A percentile compares a stretch with the other conserved stretches of the same genome.
These are phyloP conservation scores for Tolypocladium nubicola DNA, from an alignment of 2,329 filamentous ascomycete genomes.

Conservation along the genomic window DNA sequence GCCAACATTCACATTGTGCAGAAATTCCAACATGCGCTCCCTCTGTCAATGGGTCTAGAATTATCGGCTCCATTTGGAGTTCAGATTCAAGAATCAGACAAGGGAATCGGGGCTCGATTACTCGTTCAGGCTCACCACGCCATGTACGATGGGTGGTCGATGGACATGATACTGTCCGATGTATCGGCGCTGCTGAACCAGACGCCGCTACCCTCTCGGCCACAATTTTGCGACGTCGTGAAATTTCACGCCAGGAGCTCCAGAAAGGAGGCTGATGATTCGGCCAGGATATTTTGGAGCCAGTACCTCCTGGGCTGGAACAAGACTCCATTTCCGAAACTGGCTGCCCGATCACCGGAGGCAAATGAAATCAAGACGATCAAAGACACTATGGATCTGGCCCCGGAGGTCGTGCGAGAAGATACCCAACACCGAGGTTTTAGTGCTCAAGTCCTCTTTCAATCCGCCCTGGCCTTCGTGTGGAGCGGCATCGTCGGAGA, in stretches of 20 bases:
- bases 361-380: conserved; percentile 7
- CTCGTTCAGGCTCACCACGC: conserved; percentile 66
- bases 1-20: conserved; percentile 31
- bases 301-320: conserved; percentile 49
- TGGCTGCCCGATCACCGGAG: conserved; percentile 16
- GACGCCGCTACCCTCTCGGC: conserved; percentile 24
- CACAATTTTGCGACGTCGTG: conserved; percentile 52
- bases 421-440: conserved; percentile 31
- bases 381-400: conserved; percentile 7
- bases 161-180: conserved; percentile 64
- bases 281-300: conserved; percentile 57
- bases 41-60: conserved; percentile 23
- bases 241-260: conserved; percentile 29
- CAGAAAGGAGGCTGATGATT: conserved; percentile 19
- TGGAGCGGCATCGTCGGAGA: conserved; percentile 54
- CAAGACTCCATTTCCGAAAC: conserved; percentile 44
- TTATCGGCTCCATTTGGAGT: conserved; percentile 50
- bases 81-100: conserved; percentile 32
- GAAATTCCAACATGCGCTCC: conserved; percentile 25
- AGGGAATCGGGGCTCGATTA: conserved; percentile 13
- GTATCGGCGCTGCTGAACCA: conserved; percentile 39
- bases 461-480: conserved; percentile 58
- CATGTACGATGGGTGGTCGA: conserved; percentile 88
- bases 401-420: conserved; percentile 12
- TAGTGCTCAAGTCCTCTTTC: conserved; percentile 63